A percentile compares a stretch with the other conserved stretches of the same genome.
Evolutionary conservation across 129 eudicot genomes (phyloP).

Genomic region (Arctium minus): DNA sequence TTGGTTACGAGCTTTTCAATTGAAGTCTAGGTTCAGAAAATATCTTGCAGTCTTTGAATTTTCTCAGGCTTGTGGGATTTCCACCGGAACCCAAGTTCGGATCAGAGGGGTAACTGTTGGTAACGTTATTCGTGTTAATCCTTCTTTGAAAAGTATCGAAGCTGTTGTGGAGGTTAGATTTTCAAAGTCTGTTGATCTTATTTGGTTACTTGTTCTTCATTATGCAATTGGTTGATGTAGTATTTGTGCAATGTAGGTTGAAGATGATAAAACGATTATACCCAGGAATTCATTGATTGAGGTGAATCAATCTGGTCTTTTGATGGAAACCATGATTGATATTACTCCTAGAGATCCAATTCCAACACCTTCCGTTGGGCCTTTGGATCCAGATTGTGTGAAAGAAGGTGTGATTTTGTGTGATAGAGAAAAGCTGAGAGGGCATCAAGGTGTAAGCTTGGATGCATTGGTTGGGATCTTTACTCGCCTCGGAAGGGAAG

Average conservation of each 20-base stretch:
- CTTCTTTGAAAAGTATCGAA: constrained; percentile 73
- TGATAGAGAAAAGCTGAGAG: constrained; percentile 78
- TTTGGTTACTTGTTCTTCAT: neutral
- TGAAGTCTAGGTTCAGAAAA: constrained; percentile 71
- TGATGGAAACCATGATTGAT: constrained; percentile 95
- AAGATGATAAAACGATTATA: constrained; percentile 79
- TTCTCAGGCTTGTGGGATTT: constrained; percentile 84
- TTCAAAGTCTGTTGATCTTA: neutral
- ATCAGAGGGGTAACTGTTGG: constrained; percentile 91
- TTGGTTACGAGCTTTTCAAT: constrained; percentile 78
- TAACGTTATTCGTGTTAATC: constrained; percentile 76
- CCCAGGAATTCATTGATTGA: constrained; percentile 80
- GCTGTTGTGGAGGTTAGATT: constrained; percentile 83
- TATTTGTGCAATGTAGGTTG: constrained; percentile 52
- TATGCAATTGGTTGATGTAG: neutral
- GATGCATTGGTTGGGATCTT: constrained; percentile 88
- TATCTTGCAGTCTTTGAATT: constrained; percentile 80
- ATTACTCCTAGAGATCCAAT: constrained; percentile 85
- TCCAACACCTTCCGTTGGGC: constrained; percentile 76
- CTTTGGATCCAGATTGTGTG: constrained; percentile 67
- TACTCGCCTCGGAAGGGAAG: constrained; percentile 85
- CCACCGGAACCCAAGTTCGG: constrained; percentile 78
- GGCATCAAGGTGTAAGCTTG: constrained; percentile 85
- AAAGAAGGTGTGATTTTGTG: constrained; percentile 84
- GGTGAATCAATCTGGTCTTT: constrained; percentile 93